Base-by-base conservation (phyloP, 352 stramenopile species). In the Plasmopara halstedii region DNA sequence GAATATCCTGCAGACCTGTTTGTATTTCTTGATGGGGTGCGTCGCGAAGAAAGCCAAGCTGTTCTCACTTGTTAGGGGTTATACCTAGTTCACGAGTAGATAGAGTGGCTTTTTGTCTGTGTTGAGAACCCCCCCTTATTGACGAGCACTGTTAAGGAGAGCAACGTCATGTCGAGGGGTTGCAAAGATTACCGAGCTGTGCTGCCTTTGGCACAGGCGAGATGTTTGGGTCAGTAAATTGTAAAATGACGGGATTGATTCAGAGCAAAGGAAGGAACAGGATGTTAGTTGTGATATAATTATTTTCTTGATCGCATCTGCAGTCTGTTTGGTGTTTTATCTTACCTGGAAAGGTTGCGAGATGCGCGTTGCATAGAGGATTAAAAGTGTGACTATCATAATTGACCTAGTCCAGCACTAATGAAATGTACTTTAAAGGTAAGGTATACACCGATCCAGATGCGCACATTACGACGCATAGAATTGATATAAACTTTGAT, bases 241-340 rank as follows among this genome's bases (percentile, higher is more conserved):
- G 60, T 65, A 69, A 64, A 69, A 51, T 65, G 60, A 46, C 51
- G 56, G 62, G 42, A 65, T 65, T 61, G 53, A 58, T 61, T 60
- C 49, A 52, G 50, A 44, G 47, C 49, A 42, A 47, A 45, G 40
- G 25, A 3, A 39, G 50, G 34, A 10, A 47, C 44, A 40, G 37
- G 17, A 59, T 57, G 56, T 51, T n/a, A n/a, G n/a, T n/a, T 71
- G 62, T 65, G 62, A 62, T 59, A 59, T 62, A 63, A 50, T 56
- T 57, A 56, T 60, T 64, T 46, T 29, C 29, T 55, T 58, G 31
- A 48, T 54, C 37, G 13, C 40, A 44, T 56, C 13, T 43, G 25
- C 40, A 42, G 22, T 29, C 49, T 17, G 31, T 21, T 15, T 32
- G n/a, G 44, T 42, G 4, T 10, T 29, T 29, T 29, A 10, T 29